Percentiles rank a stretch among this genome's conserved stretches.
Conservation (phyloP, 192 early-diverging fungal genomes). For the Umbelopsis ramanniana region DNA sequence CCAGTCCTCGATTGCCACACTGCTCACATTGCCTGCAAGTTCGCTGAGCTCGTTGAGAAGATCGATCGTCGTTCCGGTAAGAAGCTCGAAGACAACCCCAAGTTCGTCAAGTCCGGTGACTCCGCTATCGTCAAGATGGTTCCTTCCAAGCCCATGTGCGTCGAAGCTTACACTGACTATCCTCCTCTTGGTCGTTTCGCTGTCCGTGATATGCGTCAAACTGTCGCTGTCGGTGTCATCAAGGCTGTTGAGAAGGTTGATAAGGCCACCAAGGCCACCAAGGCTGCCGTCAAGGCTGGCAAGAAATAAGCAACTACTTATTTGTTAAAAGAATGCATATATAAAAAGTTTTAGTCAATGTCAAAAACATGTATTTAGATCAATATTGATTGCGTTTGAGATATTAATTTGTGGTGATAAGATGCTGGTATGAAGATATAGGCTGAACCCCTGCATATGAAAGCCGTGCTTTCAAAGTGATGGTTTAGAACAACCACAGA, state of each 20-base stretch:
- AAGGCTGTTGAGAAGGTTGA: slow-evolving; percentile 87
- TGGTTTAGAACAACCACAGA: too few species aligned
- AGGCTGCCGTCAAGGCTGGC: slow-evolving; percentile 72
- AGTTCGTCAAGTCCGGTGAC: slow-evolving; percentile 96
- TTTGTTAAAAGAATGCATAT: slow-evolving; percentile 1
- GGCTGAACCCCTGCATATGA: too few species aligned
- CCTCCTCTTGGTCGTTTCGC: slow-evolving; percentile 96
- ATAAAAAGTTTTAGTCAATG: too few species aligned
- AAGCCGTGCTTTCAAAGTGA: too few species aligned
- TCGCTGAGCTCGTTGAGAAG: slow-evolving; percentile 90
- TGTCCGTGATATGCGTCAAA: slow-evolving; percentile 97
- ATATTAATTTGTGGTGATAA: too few species aligned
- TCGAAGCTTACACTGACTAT: slow-evolving; percentile 91
- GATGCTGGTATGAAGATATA: too few species aligned
- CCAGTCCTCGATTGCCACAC: slow-evolving; percentile 96
- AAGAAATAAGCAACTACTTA: slow-evolving; percentile 68
- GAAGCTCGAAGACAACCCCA: slow-evolving; percentile 89
- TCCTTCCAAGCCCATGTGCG: slow-evolving; percentile 96
- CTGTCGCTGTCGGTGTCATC: slow-evolving; percentile 96
- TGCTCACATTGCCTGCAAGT: slow-evolving; percentile 96
- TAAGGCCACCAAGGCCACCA: slow-evolving; percentile 75
- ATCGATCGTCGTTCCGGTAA: slow-evolving; percentile 95
- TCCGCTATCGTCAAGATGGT: slow-evolving; percentile 94
- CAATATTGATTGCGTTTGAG: too few species aligned
- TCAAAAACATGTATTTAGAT: too few species aligned